These are phyloP conservation scores for Solanum hybrid DNA, from an alignment of 305 asterid genomes.

Conservation along the genomic window DNA sequence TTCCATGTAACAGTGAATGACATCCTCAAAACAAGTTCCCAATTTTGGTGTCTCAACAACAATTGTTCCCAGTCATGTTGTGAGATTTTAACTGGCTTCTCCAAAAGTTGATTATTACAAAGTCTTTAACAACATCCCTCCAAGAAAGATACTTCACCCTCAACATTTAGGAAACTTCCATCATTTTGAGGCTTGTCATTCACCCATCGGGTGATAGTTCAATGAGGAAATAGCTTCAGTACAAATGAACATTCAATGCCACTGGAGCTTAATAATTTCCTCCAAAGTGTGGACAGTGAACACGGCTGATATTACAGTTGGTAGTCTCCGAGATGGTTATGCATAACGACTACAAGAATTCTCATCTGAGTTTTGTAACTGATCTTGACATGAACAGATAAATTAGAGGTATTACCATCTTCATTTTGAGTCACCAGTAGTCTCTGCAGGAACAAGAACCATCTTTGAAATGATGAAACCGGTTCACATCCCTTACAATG, in stretches of 20 bases:
- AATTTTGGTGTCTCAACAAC: not conserved
- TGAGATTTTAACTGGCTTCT: not conserved
- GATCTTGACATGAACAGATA: not conserved
- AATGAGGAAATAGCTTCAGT: not conserved
- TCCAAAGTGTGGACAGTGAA: not conserved
- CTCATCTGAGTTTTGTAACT: not conserved
- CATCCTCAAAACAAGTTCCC: not conserved
- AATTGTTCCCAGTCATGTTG: not conserved
- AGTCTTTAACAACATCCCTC: not conserved
- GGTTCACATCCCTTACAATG: slow-evolving; percentile 64
- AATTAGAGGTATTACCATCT: not conserved
- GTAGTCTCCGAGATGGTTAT: not conserved
- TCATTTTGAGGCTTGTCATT: not conserved
- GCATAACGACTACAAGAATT: not conserved
- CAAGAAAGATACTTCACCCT: not conserved
- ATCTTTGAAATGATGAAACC: slow-evolving; percentile 62
- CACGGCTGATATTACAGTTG: not conserved
- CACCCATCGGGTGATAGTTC: not conserved
- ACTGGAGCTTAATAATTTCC: not conserved
- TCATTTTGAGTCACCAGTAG: slow-evolving; percentile 43
- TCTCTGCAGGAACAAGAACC: slow-evolving; percentile 71
- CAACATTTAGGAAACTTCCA: not conserved
- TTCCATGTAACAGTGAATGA: not conserved
- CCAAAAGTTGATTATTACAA: not conserved
- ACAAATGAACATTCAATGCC: not conserved